Evolutionary conservation across 768 basidiomycete genomes (phyloP), one percentile per base, ranked within the genome.

Genomic region (Agaricus blazei): DNA sequence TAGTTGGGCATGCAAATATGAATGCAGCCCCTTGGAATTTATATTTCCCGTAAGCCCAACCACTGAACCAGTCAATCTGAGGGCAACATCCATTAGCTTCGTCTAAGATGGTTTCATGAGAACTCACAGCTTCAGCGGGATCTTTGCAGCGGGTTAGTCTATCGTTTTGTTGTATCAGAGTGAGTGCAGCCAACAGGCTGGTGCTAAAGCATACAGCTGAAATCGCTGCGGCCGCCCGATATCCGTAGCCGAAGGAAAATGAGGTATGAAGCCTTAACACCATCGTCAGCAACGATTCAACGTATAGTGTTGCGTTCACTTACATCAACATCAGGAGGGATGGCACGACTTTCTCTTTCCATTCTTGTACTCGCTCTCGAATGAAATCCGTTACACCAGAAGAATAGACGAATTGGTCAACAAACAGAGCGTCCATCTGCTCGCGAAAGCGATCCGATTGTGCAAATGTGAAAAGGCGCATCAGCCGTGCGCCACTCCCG

Each of bases 361-460:
- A 87, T 52, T 81, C 83, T 34, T 66, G 60, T 14, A 80, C 63
- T 38, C 72, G 74, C 1, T 53, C 48, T 4, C 70, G 62, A 54
- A 84, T 70, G 62, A 87, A 78, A 8, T 65, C 59, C n/a, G 72
- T 66, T 82, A 84, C 86, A 14, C 81, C 77, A 51, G 74, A 70
- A 0, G 65, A 72, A 52, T 83, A 85, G 3, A 85, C 79, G 47
- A 81, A 68, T 29, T 76, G 72, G 56, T 88, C 87, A 2, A 77
- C 67, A 60, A 75, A 87, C 1, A 84, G 57, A 4, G 73, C 66
- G 45, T 82, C 72, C 9, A 88, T 61, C 15, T 69, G 67, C 9
- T 61, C 59, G 8, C 67, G 60, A 60, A 81, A 83, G n/a, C 59
- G 56, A 12, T 70, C 67, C 1, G 83, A 80, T 3, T 75, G 66